Conservation (phyloP, 257 asterid genomes). For the Solanum pennellii region DNA sequence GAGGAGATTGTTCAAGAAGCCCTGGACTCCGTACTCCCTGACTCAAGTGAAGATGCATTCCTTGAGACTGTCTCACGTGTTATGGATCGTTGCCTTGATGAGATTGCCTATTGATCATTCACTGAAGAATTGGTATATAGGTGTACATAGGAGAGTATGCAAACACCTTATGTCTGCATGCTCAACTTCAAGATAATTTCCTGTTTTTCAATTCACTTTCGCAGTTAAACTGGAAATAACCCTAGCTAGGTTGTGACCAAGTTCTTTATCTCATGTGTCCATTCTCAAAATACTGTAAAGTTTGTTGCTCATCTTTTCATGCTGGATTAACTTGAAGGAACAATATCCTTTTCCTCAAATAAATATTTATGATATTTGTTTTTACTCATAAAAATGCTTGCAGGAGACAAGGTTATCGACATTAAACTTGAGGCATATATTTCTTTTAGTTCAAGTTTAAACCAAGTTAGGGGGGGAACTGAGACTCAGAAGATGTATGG, state of each 20-base stretch:
- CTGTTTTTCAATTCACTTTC: not conserved
- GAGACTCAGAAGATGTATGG: not conserved
- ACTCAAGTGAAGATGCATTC: slow-evolving; percentile 58
- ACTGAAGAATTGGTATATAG: slow-evolving; percentile 6
- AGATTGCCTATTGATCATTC: slow-evolving; percentile 8
- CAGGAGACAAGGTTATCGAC: not conserved
- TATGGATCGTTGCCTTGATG: slow-evolving; percentile 53
- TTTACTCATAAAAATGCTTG: not conserved
- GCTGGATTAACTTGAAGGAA: not conserved
- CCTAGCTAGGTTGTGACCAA: not conserved
- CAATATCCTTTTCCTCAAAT: not conserved
- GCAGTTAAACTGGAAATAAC: not conserved
- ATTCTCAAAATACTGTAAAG: not conserved
- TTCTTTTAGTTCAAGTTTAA: not conserved
- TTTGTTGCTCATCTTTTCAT: not conserved
- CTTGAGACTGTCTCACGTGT: slow-evolving; percentile 49
- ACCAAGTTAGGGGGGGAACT: not conserved
- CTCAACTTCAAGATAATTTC: not conserved
- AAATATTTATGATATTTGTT: not conserved
- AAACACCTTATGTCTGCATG: not conserved
- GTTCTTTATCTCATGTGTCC: not conserved
- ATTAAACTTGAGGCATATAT: not conserved
- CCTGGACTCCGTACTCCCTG: slow-evolving; percentile 49
- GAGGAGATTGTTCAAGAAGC: slow-evolving; percentile 76
- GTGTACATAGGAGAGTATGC: slow-evolving; percentile 9